Conservation (phyloP, 768 basidiomycete species). For the Clathrus columnatus region DNA sequence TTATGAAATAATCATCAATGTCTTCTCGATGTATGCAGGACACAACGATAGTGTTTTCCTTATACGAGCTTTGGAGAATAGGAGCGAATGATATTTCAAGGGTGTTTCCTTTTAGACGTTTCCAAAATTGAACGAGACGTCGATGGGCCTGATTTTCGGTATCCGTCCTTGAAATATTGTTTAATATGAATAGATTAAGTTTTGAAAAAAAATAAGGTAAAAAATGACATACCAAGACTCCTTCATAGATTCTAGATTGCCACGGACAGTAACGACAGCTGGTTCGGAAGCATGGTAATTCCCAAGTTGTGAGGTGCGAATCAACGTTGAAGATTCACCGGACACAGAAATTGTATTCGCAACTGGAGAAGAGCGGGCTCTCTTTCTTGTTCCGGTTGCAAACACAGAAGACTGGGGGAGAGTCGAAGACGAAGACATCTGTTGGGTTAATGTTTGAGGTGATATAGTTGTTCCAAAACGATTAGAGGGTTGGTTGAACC, state of each 20-base stretch:
- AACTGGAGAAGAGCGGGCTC: not conserved
- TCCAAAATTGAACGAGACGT: slow-evolving; percentile 79
- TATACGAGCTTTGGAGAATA: slow-evolving; percentile 65
- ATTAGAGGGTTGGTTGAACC: too few species aligned
- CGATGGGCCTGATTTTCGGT: slow-evolving; percentile 64
- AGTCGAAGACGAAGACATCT: too few species aligned
- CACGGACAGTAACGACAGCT: slow-evolving; percentile 32
- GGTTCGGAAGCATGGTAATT: slow-evolving; percentile 20
- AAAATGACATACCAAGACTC: not conserved
- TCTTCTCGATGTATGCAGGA: slow-evolving; percentile 91
- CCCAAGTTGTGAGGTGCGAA: slow-evolving; percentile 18
- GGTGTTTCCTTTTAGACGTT: slow-evolving; percentile 64
- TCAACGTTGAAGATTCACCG: slow-evolving; percentile 19
- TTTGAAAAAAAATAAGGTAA: too few species aligned
- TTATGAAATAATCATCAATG: slow-evolving; percentile 71
- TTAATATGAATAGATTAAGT: too few species aligned
- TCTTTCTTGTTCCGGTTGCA: not conserved
- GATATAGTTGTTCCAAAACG: too few species aligned
- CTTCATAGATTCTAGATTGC: slow-evolving; percentile 40
- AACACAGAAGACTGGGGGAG: too few species aligned
- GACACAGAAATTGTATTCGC: not conserved
- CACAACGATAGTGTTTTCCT: slow-evolving; percentile 70
- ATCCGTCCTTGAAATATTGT: too few species aligned
- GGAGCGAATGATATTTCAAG: slow-evolving; percentile 75
- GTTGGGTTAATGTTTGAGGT: too few species aligned